Conservation (phyloP, 208 protist genomes). For the Novymonas esmeraldas region DNA sequence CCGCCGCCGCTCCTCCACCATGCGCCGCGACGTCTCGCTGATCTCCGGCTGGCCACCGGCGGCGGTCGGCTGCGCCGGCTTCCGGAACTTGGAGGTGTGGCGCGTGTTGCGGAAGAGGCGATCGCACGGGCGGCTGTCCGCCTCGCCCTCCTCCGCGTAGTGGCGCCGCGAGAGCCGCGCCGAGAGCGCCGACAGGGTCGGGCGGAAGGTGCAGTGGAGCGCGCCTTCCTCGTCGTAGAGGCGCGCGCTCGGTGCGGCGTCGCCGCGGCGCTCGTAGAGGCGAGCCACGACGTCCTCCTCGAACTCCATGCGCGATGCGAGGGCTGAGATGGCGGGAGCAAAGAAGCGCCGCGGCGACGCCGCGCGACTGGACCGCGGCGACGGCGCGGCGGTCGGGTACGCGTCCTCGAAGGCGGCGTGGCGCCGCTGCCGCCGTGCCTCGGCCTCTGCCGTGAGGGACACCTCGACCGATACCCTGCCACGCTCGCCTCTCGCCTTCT, state of each 20-base stretch:
- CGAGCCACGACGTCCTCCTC: slow-evolving; percentile 60
- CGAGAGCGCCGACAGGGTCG: slow-evolving; percentile 46
- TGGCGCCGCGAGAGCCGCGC: slow-evolving; percentile 40
- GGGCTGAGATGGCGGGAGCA: slow-evolving; percentile 46
- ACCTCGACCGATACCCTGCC: slow-evolving; percentile 49
- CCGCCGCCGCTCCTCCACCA: slow-evolving; percentile 48
- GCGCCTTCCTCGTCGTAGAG: slow-evolving; percentile 41
- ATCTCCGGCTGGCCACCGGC: slow-evolving; percentile 31
- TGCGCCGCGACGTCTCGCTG: slow-evolving; percentile 46
- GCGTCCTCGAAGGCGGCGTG: slow-evolving; percentile 46
- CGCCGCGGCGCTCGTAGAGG: slow-evolving; percentile 37
- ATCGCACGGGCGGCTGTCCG: slow-evolving; percentile 31
- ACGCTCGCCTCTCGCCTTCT: slow-evolving; percentile 32
- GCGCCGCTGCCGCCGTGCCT: slow-evolving; percentile 55
- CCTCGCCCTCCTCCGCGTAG: slow-evolving; percentile 41
- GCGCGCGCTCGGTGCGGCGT: not conserved
- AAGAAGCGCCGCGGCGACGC: slow-evolving; percentile 16
- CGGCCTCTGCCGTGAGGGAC: slow-evolving; percentile 52
- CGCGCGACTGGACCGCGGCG: not conserved
- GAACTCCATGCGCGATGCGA: slow-evolving; percentile 42
- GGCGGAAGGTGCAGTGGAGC: slow-evolving; percentile 61
- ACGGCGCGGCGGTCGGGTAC: slow-evolving; percentile 13
- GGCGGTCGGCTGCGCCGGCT: slow-evolving; percentile 5
- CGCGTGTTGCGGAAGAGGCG: slow-evolving; percentile 55
- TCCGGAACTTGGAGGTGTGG: slow-evolving; percentile 32